Evolutionary conservation across 2,329 filamentous ascomycete species (phyloP), one percentile per base, ranked within the genome.

Genomic region (Penicillium sp.): DNA sequence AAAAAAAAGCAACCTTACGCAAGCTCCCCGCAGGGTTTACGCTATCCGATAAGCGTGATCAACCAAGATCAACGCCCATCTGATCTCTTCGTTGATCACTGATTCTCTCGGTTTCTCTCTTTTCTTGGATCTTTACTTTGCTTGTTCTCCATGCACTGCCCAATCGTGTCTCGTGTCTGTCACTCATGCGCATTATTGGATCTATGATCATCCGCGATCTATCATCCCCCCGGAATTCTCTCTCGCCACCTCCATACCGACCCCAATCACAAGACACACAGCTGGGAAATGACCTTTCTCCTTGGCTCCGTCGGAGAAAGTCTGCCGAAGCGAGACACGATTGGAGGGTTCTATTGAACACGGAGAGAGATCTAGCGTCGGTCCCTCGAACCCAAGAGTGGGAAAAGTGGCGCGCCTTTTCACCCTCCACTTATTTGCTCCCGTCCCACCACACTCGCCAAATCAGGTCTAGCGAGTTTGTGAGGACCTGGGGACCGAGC

Each of bases 401-500:
- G 25, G 41, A 25, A 43, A 45, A 39, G 24, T 28, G 25, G 33
- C 28, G 26, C n/a, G 9, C 18, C 18, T 18, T 18, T 18, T 18
- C 18, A 18, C 18, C 18, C 18, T 18, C 18, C 18, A 18, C 18
- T 18, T 18, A 18, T 18, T 18, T 18, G 18, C 18, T 18, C 18
- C 18, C 18, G 18, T 18, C 18, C 18, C 18, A 18, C 18, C 18
- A 18, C 18, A 18, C 1, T 18, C 18, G 18, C 18, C 18, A 18
- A 18, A 18, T 18, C 18, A 18, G 18, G 18, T 18, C 18, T 18
- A 18, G 18, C 18, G 3, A 18, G 18, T 18, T 18, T 18, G 27
- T 37, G 27, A 11, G 29, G 42, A 40, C 28, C 28, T 33, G 18
- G 40, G 43, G 46, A 45, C 43, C 39, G 33, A 50, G 45, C 48